These are phyloP conservation scores for Aspergillus ruber DNA, from an alignment of 2,329 filamentous ascomycete genomes.

Conservation along the genomic window DNA sequence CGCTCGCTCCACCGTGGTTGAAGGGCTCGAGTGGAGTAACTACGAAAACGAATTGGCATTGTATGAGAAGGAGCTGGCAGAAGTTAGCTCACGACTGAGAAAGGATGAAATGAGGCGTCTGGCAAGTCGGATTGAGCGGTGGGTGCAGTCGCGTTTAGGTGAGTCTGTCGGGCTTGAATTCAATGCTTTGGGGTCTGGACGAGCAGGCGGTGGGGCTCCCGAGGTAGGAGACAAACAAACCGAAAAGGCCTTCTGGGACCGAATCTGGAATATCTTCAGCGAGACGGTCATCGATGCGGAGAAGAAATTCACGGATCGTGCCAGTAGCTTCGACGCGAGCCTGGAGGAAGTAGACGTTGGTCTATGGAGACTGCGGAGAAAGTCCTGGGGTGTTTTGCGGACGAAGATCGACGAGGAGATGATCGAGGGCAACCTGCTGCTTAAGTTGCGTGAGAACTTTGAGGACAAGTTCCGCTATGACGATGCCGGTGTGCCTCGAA, in stretches of 20 bases:
- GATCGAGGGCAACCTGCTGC: conserved; percentile 90
- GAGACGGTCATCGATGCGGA: conserved; percentile 81
- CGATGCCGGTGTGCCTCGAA: conserved; percentile 84
- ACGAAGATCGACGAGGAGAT: conserved; percentile 95
- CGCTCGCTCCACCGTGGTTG: conserved; percentile 66
- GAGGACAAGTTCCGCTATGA: conserved; percentile 99
- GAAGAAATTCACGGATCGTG: conserved; percentile 74
- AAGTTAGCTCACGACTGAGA: conserved; percentile 74
- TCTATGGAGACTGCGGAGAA: conserved; percentile 83
- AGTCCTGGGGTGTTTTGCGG: conserved; percentile 86
- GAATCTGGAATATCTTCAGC: conserved; percentile 82
- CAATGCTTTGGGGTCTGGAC: conserved; percentile 87
- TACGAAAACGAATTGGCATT: conserved; percentile 72
- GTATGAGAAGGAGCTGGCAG: conserved; percentile 85
- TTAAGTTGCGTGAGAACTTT: conserved; percentile 96
- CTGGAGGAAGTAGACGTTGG: conserved; percentile 87
- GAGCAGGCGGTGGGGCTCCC: conserved; percentile 73
- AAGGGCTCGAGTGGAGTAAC: conserved; percentile 79
- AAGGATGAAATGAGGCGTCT: conserved; percentile 95
- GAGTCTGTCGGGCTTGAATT: conserved; percentile 91
- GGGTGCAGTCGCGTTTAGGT: conserved; percentile 79
- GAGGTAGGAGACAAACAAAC: conserved; percentile 67
- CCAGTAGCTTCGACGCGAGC: conserved; percentile 88
- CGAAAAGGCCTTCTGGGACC: conserved; percentile 91
- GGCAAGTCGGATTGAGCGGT: conserved; percentile 84